These are phyloP conservation scores for Cyclotella baltica DNA, from an alignment of 108 stramenopile genomes.

Conservation along the genomic window DNA sequence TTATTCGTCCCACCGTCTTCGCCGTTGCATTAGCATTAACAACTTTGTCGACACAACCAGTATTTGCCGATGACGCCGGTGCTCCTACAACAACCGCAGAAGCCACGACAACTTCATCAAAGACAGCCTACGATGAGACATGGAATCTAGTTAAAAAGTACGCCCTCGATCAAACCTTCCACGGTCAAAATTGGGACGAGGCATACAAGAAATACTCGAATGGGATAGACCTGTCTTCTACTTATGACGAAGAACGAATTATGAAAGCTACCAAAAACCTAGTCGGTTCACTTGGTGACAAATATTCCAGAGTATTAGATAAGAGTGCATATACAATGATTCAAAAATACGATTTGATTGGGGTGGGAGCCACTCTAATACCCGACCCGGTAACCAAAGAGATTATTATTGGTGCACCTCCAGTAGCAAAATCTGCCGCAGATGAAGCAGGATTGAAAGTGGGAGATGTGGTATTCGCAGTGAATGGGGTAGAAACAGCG, in stretches of 20 bases:
- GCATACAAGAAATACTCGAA: conserved; percentile 37
- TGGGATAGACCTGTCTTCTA: conserved; percentile 25
- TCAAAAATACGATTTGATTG: conserved; percentile 89
- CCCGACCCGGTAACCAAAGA: conserved; percentile 61
- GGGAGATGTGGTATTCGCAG: conserved; percentile 79
- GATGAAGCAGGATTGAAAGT: conserved; percentile 69
- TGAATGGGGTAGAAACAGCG: conserved; percentile 77
- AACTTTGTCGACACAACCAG: conserved; percentile 12
- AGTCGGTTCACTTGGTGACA: conserved; percentile 77
- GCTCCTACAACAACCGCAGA: conserved; percentile 1
- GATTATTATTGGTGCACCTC: conserved; percentile 85
- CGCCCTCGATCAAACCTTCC: conserved; percentile 75
- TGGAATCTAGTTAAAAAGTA: conserved; percentile 84
- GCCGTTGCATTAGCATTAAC: conserved; percentile 19
- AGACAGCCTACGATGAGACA: conserved; percentile 70
- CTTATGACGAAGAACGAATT: conserved; percentile 31
- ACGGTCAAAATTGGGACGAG: conserved; percentile 65
- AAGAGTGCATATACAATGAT: conserved; percentile 68
- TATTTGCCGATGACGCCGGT: conserved; percentile 15
- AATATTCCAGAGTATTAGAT: conserved; percentile 80
- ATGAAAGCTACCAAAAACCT: conserved; percentile 76
- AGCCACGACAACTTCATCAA: not conserved
- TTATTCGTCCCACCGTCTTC: conserved; percentile 21
- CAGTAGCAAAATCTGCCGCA: conserved; percentile 73
- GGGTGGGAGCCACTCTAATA: conserved; percentile 88